Evolutionary conservation across 352 stramenopile species (phyloP).

Genomic region (Pythium sp.): DNA sequence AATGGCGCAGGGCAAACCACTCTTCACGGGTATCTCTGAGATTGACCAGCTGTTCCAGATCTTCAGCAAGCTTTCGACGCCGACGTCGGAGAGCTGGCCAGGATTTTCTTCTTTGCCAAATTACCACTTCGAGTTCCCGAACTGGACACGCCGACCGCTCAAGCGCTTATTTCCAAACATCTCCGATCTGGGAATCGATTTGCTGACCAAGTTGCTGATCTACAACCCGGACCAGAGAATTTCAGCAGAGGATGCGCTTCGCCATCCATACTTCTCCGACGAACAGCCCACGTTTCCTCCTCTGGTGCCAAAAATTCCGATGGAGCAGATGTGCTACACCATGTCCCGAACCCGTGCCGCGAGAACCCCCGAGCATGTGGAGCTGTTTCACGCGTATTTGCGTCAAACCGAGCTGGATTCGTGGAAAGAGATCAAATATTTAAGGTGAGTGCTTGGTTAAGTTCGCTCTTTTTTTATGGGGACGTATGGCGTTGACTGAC

Average conservation of each 20-base stretch:
- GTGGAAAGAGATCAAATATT: slow-evolving; percentile 87
- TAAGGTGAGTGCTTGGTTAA: slow-evolving; percentile 41
- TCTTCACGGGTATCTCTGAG: slow-evolving; percentile 81
- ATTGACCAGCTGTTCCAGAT: slow-evolving; percentile 89
- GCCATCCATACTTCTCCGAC: slow-evolving; percentile 78
- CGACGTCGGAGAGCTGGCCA: slow-evolving; percentile 95
- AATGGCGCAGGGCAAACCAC: slow-evolving; percentile 87
- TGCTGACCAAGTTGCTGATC: slow-evolving; percentile 72
- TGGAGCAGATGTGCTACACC: slow-evolving; percentile 76
- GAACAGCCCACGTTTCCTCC: slow-evolving; percentile 36
- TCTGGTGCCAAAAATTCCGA: slow-evolving; percentile 66
- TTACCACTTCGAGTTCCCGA: slow-evolving; percentile 91
- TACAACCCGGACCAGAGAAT: slow-evolving; percentile 86
- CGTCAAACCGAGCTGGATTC: slow-evolving; percentile 73
- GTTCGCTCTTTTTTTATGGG: neutral
- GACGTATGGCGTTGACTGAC: neutral
- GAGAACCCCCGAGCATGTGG: slow-evolving; percentile 66
- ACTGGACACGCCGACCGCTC: slow-evolving; percentile 69
- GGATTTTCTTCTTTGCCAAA: slow-evolving; percentile 97
- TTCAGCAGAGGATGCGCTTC: slow-evolving; percentile 74
- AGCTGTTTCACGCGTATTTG: slow-evolving; percentile 78
- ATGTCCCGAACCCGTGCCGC: slow-evolving; percentile 44
- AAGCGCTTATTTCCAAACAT: slow-evolving; percentile 72
- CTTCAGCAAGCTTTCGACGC: slow-evolving; percentile 95
- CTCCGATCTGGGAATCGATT: slow-evolving; percentile 63